Evolutionary conservation across 108 stramenopile genomes (phyloP).

Genomic region (Halocafeteria seosinensis): DNA sequence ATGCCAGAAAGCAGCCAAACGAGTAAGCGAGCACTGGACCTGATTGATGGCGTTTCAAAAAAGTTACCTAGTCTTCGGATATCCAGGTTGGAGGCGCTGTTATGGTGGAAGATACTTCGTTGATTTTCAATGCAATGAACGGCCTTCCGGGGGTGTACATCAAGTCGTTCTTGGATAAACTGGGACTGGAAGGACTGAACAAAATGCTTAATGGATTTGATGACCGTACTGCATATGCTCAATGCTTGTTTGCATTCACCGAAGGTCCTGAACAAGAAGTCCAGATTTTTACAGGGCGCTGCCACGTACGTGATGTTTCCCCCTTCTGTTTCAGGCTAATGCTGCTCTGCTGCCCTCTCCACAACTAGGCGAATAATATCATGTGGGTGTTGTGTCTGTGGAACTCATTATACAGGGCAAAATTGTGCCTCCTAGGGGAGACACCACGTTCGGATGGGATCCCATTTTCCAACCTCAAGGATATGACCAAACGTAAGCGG

Average conservation of each 20-base stretch:
- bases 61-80: background rate
- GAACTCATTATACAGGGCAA: slow-evolving; percentile 35
- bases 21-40: background rate
- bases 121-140: slow-evolving; percentile 81
- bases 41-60: background rate
- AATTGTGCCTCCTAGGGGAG: slow-evolving; percentile 69
- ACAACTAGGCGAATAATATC: no score
- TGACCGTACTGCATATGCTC: slow-evolving; percentile 78
- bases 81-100: slow-evolving; percentile 56
- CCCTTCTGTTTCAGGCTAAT: no score
- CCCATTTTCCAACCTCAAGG: slow-evolving; percentile 77
- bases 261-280: slow-evolving; percentile 64
- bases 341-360: no score
- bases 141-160: slow-evolving; percentile 90
- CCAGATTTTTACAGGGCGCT: slow-evolving; percentile 47
- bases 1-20: slow-evolving; percentile 60
- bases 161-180: slow-evolving; percentile 88
- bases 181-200: slow-evolving; percentile 72
- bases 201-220: slow-evolving; percentile 61
- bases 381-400: no score
- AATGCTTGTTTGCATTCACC: slow-evolving; percentile 79
- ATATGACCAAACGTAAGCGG: slow-evolving; percentile 54
- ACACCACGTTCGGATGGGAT: slow-evolving; percentile 87
- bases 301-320: no score
- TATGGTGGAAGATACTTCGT: slow-evolving; percentile 81